phyloP scores from a whole-genome alignment of 768 basidiomycete species.

The Lactarius akahatsu region DNA sequence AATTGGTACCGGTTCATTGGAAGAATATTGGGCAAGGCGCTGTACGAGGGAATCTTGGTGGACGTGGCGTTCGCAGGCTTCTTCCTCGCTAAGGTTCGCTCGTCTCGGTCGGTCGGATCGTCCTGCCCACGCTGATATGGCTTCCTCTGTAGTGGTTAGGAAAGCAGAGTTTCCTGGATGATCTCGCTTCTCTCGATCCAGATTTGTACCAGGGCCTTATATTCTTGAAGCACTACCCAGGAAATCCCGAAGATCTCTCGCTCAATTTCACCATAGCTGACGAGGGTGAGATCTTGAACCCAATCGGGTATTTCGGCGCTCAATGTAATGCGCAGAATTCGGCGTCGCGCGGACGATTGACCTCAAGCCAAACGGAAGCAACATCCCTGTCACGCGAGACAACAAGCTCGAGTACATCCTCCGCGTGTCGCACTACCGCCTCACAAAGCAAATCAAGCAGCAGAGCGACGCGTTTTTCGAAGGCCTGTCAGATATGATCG shows the following conservation, averaged over 20 bases:
- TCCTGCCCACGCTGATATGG: neutral
- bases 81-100: conserved; percentile 79
- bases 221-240: conserved; percentile 89
- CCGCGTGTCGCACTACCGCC: conserved; percentile 81
- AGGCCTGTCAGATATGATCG: conserved; percentile 89
- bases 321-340: conserved; percentile 57
- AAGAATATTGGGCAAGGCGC: conserved; percentile 89
- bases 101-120: neutral
- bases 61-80: conserved; percentile 95
- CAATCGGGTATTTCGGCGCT: neutral
- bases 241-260: conserved; percentile 82
- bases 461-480: conserved; percentile 89
- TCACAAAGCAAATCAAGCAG: conserved; percentile 83
- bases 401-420: conserved; percentile 90
- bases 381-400: conserved; percentile 81
- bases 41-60: conserved; percentile 94
- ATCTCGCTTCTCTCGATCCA: conserved; percentile 86
- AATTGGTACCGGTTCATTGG: conserved; percentile 95
- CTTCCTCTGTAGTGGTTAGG: conserved; percentile 71
- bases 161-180: conserved; percentile 88
- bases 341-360: conserved; percentile 74
- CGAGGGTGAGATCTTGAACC: conserved; percentile 57
- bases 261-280: conserved; percentile 86
- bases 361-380: conserved; percentile 77
- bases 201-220: conserved; percentile 91